These are phyloP conservation scores for Wallacemonas collosoma DNA, from an alignment of 208 protist genomes.

Conservation along the genomic window DNA sequence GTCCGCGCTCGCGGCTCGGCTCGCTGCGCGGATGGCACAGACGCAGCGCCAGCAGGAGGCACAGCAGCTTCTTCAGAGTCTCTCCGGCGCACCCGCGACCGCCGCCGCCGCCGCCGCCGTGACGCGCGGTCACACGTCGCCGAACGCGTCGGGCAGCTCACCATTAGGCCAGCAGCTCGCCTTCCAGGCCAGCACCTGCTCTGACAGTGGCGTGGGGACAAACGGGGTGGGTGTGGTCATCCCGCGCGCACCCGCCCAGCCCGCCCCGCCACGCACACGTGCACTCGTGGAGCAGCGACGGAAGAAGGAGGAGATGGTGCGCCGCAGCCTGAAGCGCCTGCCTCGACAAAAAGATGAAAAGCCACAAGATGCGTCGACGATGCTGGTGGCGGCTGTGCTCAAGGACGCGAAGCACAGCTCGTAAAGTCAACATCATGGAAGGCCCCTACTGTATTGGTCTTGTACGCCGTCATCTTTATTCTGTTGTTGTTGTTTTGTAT, in stretches of 20 bases:
- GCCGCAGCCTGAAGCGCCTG: constrained; percentile 42
- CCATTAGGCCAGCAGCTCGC: not conserved
- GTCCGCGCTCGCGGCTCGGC: constrained; percentile 9
- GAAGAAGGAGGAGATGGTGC: constrained; percentile 48
- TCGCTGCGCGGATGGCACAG: constrained; percentile 10
- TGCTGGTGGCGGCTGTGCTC: constrained; percentile 3
- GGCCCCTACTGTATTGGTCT: too few species aligned
- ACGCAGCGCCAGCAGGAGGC: constrained; percentile 12
- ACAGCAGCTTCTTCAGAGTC: constrained; percentile 4
- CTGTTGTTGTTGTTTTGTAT: constrained; percentile 18
- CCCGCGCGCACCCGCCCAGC: not conserved
- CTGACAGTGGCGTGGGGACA: too few species aligned
- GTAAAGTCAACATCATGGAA: not conserved
- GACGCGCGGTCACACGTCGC: too few species aligned
- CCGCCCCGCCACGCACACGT: constrained; percentile 5
- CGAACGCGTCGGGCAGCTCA: not conserved
- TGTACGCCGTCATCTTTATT: not conserved
- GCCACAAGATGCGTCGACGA: constrained; percentile 1
- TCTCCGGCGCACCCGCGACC: not conserved
- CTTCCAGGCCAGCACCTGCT: too few species aligned
- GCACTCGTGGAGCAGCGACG: constrained; percentile 31
- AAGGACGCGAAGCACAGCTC: constrained; percentile 1
- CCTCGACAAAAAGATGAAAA: constrained; percentile 18
- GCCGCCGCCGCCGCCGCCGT: not conserved
- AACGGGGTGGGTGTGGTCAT: not conserved